Evolutionary conservation across 2,329 filamentous ascomycete genomes (phyloP).

Genomic region (Diplocarpon rosae): DNA sequence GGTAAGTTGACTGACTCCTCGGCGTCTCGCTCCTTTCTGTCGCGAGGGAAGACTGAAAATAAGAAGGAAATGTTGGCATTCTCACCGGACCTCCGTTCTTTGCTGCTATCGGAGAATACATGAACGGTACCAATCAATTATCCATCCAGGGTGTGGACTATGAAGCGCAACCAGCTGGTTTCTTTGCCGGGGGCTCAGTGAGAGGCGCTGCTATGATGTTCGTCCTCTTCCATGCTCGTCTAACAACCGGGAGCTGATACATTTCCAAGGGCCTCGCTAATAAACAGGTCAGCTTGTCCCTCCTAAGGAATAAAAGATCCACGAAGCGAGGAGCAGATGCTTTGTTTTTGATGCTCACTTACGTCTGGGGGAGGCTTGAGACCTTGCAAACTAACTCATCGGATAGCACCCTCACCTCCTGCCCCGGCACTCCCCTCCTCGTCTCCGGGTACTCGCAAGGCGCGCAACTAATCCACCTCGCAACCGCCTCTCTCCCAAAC

Average conservation of each 20-base stretch:
- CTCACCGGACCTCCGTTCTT: constrained; percentile 27
- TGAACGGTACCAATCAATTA: constrained; percentile 14
- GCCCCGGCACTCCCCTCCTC: constrained; percentile 30
- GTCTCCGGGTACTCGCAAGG: constrained; percentile 34
- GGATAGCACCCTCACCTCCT: constrained; percentile 24
- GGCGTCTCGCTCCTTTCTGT: no score
- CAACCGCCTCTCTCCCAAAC: constrained; percentile 26
- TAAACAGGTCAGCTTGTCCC: no score
- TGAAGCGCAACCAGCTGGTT: constrained; percentile 23
- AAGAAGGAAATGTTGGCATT: constrained; percentile 28
- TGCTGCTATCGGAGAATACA: constrained; percentile 15
- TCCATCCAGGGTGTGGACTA: constrained; percentile 26
- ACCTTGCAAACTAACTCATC: constrained; percentile 18
- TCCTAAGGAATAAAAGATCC: no score
- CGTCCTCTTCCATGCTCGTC: background rate
- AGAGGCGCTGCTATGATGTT: constrained; percentile 20
- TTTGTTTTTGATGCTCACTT: background rate
- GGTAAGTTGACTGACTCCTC: constrained; percentile 24
- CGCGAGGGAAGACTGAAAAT: no score
- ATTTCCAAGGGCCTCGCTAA: no score
- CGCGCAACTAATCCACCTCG: constrained; percentile 34
- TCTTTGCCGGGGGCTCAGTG: constrained; percentile 20
- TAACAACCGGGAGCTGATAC: no score
- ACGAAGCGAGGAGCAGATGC: background rate
- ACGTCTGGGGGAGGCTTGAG: constrained; percentile 9